Percentiles rank a stretch among this genome's conserved stretches.
These are phyloP conservation scores for Neurospora sp. DNA, from an alignment of 495 filamentous ascomycete species.

Conservation along the genomic window DNA sequence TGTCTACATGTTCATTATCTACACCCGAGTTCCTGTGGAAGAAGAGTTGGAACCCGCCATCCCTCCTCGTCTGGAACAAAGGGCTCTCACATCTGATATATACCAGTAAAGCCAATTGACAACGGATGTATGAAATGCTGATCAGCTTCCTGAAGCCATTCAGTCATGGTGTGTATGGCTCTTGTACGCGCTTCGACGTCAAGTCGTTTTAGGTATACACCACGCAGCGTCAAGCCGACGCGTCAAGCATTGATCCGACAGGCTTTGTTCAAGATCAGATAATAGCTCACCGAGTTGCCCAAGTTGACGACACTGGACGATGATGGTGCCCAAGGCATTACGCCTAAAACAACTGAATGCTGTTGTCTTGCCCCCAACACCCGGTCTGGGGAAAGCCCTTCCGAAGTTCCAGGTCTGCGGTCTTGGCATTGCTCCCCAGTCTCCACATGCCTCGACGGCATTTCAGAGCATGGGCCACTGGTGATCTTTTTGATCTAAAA, in stretches of 20 bases:
- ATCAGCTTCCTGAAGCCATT: neutral
- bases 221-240: neutral
- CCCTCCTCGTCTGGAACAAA: neutral
- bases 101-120: neutral
- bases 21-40: neutral
- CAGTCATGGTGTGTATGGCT: neutral
- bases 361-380: neutral
- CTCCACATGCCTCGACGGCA: neutral
- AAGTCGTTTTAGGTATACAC: neutral
- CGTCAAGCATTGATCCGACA: neutral
- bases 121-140: neutral
- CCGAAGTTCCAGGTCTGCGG: neutral
- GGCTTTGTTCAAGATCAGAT: neutral
- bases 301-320: neutral
- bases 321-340: neutral
- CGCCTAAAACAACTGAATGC: neutral
- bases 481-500: too few relatives aligned
- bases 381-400: neutral
- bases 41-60: neutral
- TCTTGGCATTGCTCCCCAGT: neutral
- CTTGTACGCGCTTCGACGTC: neutral
- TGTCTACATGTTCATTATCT: neutral
- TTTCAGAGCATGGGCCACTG: too few relatives aligned
- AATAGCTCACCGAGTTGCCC: neutral
- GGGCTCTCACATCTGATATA: neutral